Percentiles rank a stretch among this genome's conserved stretches.
Conservation (phyloP, 2,329 filamentous ascomycete genomes). For the Celoporthe dispersa region DNA sequence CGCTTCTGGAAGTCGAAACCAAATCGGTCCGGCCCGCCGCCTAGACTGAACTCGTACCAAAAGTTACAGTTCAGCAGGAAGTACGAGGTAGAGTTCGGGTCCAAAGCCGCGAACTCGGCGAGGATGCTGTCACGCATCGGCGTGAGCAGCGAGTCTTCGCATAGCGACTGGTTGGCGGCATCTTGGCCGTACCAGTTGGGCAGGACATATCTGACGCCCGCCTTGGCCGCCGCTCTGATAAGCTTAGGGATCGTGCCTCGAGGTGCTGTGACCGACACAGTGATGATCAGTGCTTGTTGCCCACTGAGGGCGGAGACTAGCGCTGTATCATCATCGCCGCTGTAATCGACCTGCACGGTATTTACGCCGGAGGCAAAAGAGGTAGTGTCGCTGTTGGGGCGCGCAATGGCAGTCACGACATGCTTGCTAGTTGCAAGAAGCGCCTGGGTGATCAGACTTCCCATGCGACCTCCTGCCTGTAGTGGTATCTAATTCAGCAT, state of each 20-base stretch:
- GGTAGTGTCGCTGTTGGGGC: constrained; percentile 43
- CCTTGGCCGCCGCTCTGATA: constrained; percentile 46
- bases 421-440: constrained; percentile 50
- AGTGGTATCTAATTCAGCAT: background rate
- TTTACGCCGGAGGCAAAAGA: constrained; percentile 45
- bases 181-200: constrained; percentile 46
- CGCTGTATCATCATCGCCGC: constrained; percentile 38
- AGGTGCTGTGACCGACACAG: constrained; percentile 42
- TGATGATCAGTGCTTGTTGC: constrained; percentile 45
- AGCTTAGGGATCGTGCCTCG: constrained; percentile 44
- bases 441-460: constrained; percentile 33
- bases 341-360: constrained; percentile 49
- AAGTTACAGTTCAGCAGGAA: constrained; percentile 48
- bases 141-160: constrained; percentile 18
- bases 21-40: constrained; percentile 32
- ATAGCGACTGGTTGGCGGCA: constrained; percentile 19
- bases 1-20: constrained; percentile 35
- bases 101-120: constrained; percentile 42
- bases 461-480: constrained; percentile 33
- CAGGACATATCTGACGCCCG: constrained; percentile 48
- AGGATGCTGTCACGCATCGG: constrained; percentile 24
- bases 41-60: constrained; percentile 58
- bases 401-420: constrained; percentile 54
- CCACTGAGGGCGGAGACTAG: constrained; percentile 35
- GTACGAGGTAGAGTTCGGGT: constrained; percentile 33